These are phyloP conservation scores for Chlamydomonas schloesseri DNA, from an alignment of 139 green algal species.

Conservation along the genomic window DNA sequence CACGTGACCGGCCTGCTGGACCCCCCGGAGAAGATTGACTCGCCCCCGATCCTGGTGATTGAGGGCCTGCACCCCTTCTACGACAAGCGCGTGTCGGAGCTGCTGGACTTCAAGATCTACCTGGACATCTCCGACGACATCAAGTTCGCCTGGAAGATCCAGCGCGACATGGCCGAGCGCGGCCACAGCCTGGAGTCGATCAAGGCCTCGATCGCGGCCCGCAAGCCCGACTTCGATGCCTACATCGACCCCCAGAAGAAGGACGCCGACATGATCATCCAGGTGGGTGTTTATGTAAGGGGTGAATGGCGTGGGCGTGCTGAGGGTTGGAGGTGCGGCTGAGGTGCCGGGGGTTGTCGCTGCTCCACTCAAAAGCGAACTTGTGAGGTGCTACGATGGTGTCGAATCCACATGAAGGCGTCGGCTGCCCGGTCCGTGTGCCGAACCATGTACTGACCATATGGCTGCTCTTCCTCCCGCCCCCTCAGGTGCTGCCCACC, in stretches of 20 bases:
- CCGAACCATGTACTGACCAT: too few species aligned
- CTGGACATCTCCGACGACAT: slow-evolving; percentile 99
- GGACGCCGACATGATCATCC: slow-evolving; percentile 97
- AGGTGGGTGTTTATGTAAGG: slow-evolving; percentile 62
- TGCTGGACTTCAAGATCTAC: slow-evolving; percentile 99
- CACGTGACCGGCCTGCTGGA: slow-evolving; percentile 98
- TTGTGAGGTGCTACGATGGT: too few species aligned
- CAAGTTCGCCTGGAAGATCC: slow-evolving; percentile 99
- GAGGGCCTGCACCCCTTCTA: slow-evolving; percentile 99
- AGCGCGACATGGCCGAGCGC: slow-evolving; percentile 99
- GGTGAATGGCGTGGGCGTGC: too few species aligned
- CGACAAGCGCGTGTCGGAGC: slow-evolving; percentile 96
- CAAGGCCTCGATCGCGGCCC: slow-evolving; percentile 97
- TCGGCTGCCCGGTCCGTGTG: too few species aligned
- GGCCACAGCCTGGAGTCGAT: slow-evolving; percentile 98
- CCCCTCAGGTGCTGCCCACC: slow-evolving; percentile 94
- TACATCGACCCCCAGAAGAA: slow-evolving; percentile 99
- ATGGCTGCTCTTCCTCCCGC: too few species aligned
- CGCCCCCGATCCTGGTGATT: slow-evolving; percentile 95
- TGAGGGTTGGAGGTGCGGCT: too few species aligned
- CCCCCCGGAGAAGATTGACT: slow-evolving; percentile 91
- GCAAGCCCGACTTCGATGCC: slow-evolving; percentile 99
- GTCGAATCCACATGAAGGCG: too few species aligned
- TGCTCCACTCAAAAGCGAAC: too few species aligned
- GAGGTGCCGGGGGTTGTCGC: too few species aligned